Evolutionary conservation across 2,329 filamentous ascomycete species (phyloP), one percentile per base, ranked within the genome.

Genomic region (Ophiostoma ulmi): DNA sequence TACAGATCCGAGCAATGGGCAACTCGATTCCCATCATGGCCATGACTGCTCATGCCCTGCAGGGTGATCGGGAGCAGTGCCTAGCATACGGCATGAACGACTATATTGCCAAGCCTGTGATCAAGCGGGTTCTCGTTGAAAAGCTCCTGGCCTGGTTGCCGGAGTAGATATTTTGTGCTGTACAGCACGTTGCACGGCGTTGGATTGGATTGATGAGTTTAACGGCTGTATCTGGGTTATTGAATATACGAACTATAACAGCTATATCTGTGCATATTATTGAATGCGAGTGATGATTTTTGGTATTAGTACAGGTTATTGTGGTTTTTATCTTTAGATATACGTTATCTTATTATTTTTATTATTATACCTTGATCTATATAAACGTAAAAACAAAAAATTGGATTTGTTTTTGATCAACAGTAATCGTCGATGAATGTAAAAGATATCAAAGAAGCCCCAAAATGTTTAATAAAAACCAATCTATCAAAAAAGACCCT

Each of bases 21-120:
- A 70, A 64, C n/a, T 20, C 38, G 11, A 70, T 78, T 4, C 76
- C 77, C 35, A 76, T 78, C 48, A 81, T 87, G 26, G 85, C 85
- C 17, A 82, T 87, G 79, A 86, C 85, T 0, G 84, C 85, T 0
- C 85, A 86, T 72, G 85, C 86, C 0, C 78, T 87, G 22, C 84
- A 85, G 68, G 85, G 83, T 0, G 85, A 88, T 72, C 81, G 80
- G 4, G 85, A 87, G 65, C 79, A 78, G 11, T 87, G 86, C 72
- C 78, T 85, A 38, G 81, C 82, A 5, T 82, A 81, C 68, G 86
- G 86, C 0, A 86, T 87, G 84, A 82, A 84, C 61, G 85, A 83
- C 61, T 87, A 86, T 72, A 78, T 87, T 14, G 78, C 84, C 1
- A 78, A 78, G 64, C 77, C 77, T 0, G 74, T 78, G 14, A 71